These are phyloP conservation scores for Fagus sylvatica DNA, from an alignment of 306 rosid species.

Conservation along the genomic window DNA sequence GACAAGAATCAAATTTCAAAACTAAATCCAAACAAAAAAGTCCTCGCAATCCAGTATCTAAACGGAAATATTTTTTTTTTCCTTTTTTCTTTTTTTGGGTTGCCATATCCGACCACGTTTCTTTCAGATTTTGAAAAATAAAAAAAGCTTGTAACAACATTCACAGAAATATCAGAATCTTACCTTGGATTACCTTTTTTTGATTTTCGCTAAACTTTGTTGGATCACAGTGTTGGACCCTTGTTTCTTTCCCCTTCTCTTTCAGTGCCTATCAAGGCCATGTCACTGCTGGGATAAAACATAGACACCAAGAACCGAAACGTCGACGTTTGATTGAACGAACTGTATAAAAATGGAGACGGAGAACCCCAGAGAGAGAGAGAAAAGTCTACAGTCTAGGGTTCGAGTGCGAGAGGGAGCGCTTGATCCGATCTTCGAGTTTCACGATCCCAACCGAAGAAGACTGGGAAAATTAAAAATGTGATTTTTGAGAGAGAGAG, in stretches of 20 bases:
- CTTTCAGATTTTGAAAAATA: conserved; percentile 9
- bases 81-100: background rate
- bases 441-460: conserved; percentile 42
- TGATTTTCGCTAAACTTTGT: conserved; percentile 2
- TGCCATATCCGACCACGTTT: background rate
- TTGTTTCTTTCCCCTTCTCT: conserved; percentile 6
- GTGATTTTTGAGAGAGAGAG: background rate
- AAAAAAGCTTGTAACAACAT: background rate
- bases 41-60: background rate
- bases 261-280: conserved; percentile 1
- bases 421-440: conserved; percentile 53
- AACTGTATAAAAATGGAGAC: background rate
- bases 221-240: conserved; percentile 17
- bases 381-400: conserved; percentile 17
- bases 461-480: conserved; percentile 8
- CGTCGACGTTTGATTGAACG: conserved; percentile 14
- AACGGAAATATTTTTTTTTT: background rate
- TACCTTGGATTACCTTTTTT: conserved; percentile 13
- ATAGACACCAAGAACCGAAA: background rate
- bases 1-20: background rate
- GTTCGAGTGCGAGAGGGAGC: conserved; percentile 21
- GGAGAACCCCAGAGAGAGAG: background rate
- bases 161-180: background rate
- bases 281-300: background rate
- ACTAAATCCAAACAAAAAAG: background rate